phyloP scores from a whole-genome alignment of 2,329 filamentous ascomycete genomes.

The Neonectria neomacrospora region DNA sequence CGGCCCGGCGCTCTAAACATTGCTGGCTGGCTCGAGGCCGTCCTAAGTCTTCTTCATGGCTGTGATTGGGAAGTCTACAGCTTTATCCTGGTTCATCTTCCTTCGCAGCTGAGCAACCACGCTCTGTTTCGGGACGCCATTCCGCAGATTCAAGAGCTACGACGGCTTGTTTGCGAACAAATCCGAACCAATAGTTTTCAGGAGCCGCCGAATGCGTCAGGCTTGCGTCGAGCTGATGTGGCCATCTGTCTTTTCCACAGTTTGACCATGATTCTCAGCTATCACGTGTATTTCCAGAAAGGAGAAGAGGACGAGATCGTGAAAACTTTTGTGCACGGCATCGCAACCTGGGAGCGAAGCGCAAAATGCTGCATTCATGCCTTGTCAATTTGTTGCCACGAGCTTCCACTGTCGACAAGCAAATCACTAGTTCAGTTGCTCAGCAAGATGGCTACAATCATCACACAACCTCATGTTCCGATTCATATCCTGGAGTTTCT shows the following conservation, averaged over 20 bases:
- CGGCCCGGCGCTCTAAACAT: constrained; percentile 66
- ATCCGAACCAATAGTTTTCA: constrained; percentile 80
- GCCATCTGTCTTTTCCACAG: constrained; percentile 89
- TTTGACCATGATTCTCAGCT: constrained; percentile 88
- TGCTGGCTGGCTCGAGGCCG: constrained; percentile 78
- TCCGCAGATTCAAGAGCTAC: constrained; percentile 78
- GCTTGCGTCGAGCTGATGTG: constrained; percentile 87
- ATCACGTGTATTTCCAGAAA: constrained; percentile 85
- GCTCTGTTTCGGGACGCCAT: constrained; percentile 82
- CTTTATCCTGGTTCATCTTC: constrained; percentile 86
- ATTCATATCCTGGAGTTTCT: constrained; percentile 97
- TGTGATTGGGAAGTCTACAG: constrained; percentile 93
- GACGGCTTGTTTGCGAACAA: constrained; percentile 83
- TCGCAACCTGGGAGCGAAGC: constrained; percentile 85
- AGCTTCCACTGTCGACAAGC: constrained; percentile 87
- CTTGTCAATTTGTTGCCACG: constrained; percentile 92
- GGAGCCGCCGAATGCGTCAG: constrained; percentile 82
- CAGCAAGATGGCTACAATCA: constrained; percentile 94
- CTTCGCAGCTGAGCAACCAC: constrained; percentile 90
- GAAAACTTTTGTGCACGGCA: constrained; percentile 84
- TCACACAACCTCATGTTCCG: constrained; percentile 90
- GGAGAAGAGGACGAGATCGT: constrained; percentile 91
- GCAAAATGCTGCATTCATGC: constrained; percentile 95
- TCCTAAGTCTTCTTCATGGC: constrained; percentile 78
- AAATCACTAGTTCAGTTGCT: constrained; percentile 88